Percentiles rank a stretch among this genome's conserved stretches.
Evolutionary conservation across 2,329 filamentous ascomycete species (phyloP).

Genomic region (Lecanicillium sp.): DNA sequence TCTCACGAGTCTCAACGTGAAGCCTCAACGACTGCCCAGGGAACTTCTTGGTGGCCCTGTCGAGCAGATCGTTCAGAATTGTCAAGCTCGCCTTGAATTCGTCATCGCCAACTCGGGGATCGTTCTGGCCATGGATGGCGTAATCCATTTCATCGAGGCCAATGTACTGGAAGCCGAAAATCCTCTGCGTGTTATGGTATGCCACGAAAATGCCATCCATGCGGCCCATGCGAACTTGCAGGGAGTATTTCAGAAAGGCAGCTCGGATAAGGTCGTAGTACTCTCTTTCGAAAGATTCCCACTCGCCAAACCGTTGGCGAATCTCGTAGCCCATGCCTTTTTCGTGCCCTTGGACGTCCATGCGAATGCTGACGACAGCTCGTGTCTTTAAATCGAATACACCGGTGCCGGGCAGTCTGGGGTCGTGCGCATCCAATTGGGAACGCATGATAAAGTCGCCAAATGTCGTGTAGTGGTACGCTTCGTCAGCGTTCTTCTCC

Average conservation of each 20-base stretch:
- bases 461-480: constrained; percentile 81
- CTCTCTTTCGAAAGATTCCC: constrained; percentile 89
- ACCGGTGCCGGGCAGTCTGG: constrained; percentile 78
- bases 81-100: constrained; percentile 81
- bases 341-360: constrained; percentile 69
- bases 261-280: constrained; percentile 95
- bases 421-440: constrained; percentile 85
- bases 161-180: constrained; percentile 97
- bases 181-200: constrained; percentile 88
- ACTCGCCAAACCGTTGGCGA: constrained; percentile 65
- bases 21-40: constrained; percentile 72
- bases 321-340: constrained; percentile 84
- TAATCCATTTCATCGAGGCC: constrained; percentile 79
- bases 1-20: constrained; percentile 70
- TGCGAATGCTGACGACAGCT: constrained; percentile 84
- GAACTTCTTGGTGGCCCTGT: constrained; percentile 68
- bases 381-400: constrained; percentile 97
- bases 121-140: constrained; percentile 73
- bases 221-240: constrained; percentile 92
- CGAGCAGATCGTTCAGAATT: constrained; percentile 71
- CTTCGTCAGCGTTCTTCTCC: constrained; percentile 65
- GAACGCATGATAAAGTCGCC: constrained; percentile 92
- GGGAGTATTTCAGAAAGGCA: constrained; percentile 91
- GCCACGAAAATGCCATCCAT: constrained; percentile 99
- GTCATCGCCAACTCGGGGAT: constrained; percentile 63